Conservation (phyloP, 257 asterid species). For the Ocimum tenuiflorum region DNA sequence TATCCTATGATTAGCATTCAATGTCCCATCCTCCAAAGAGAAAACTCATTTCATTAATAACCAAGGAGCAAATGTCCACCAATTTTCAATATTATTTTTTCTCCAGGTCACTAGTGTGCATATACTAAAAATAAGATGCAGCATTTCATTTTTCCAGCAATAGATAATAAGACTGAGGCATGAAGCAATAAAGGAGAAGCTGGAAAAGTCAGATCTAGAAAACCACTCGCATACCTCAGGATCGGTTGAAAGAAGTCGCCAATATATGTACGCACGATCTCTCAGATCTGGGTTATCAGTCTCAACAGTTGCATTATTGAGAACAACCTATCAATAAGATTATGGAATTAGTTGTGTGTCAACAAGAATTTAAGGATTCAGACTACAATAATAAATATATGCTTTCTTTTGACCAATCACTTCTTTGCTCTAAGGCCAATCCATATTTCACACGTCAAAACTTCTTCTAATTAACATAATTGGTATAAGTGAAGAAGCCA, state of each 20-base stretch:
- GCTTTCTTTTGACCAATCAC: not conserved
- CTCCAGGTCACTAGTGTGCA: constrained; percentile 2
- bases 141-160: constrained; percentile 5
- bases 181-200: constrained; percentile 13
- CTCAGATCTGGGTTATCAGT: constrained; percentile 98
- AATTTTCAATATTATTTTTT: not conserved
- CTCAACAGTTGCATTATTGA: constrained; percentile 97
- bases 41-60: not conserved
- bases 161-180: constrained; percentile 7
- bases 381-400: not conserved
- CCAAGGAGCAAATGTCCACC: not conserved
- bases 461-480: not conserved
- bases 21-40: not conserved
- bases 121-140: constrained; percentile 11
- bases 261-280: constrained; percentile 97
- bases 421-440: not conserved
- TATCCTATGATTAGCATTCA: not conserved
- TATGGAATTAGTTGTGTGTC: constrained; percentile 3
- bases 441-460: constrained; percentile 4
- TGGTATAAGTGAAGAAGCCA: not conserved
- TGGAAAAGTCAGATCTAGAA: constrained; percentile 6
- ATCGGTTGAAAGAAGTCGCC: constrained; percentile 99
- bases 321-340: constrained; percentile 61
- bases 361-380: not conserved
- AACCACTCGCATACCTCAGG: constrained; percentile 71